Conservation (phyloP, 2,329 filamentous ascomycete species). For the Diplodia corticola region DNA sequence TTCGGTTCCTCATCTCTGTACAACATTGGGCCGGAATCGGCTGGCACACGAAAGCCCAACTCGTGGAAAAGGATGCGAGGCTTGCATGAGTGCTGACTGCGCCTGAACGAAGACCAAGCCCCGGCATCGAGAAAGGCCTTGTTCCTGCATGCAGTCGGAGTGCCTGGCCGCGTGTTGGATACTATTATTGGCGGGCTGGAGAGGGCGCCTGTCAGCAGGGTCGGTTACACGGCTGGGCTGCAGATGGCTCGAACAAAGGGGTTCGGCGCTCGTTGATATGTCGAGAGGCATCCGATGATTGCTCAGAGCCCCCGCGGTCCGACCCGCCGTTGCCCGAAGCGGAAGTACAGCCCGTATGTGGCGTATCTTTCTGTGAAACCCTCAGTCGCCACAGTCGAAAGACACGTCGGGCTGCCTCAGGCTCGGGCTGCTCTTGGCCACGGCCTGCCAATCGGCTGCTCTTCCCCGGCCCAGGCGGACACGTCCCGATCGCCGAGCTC, state of each 20-base stretch:
- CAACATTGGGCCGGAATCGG: not conserved
- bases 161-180: not conserved
- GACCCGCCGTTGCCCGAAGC: not conserved
- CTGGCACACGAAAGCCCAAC: not conserved
- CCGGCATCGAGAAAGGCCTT: not conserved
- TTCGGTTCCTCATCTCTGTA: not conserved
- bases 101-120: not conserved
- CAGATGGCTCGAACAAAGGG: not conserved
- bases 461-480: not conserved
- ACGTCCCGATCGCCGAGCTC: not conserved
- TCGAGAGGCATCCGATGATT: not conserved
- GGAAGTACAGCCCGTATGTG: not conserved
- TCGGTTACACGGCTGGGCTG: not conserved
- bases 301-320: not conserved
- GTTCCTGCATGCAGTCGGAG: not conserved
- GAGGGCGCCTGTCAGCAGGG: not conserved
- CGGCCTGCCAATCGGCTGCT: not conserved
- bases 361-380: not conserved
- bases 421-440: not conserved
- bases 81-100: not conserved
- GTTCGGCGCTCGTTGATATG: not conserved
- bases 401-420: not conserved
- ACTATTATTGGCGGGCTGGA: not conserved
- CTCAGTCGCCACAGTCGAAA: not conserved
- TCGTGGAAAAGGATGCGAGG: not conserved